Evolutionary conservation across 345 rosid species (phyloP).

Genomic region (Rhodamnia argentea): DNA sequence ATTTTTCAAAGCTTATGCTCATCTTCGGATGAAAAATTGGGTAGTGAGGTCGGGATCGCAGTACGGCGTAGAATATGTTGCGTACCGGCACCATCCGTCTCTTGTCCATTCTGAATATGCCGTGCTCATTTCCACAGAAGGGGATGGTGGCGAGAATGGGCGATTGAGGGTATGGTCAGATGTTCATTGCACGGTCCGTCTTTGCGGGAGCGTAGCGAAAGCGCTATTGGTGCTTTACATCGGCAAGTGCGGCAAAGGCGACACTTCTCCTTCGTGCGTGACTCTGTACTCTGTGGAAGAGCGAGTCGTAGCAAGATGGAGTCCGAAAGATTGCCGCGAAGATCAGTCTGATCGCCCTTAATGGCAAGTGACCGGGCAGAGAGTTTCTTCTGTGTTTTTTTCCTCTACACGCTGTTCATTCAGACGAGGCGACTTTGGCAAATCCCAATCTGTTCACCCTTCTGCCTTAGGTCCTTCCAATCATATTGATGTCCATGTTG

Average conservation of each 20-base stretch:
- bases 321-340: constrained; percentile 53
- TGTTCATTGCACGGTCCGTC: constrained; percentile 44
- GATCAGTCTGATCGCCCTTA: constrained; percentile 12
- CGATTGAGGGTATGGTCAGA: constrained; percentile 69
- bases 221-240: constrained; percentile 42
- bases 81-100: constrained; percentile 74
- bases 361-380: not conserved
- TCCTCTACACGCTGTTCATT: not conserved
- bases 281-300: constrained; percentile 43
- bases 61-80: constrained; percentile 77
- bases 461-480: too few species aligned
- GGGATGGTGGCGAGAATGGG: constrained; percentile 17
- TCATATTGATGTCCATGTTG: too few species aligned
- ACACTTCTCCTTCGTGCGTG: constrained; percentile 24
- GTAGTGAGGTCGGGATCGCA: constrained; percentile 59
- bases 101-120: constrained; percentile 87
- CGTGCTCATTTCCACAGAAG: constrained; percentile 40
- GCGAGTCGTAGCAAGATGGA: constrained; percentile 51
- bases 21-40: constrained; percentile 68
- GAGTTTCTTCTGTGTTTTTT: not conserved
- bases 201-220: constrained; percentile 79
- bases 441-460: too few species aligned
- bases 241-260: constrained; percentile 20
- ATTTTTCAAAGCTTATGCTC: constrained; percentile 63
- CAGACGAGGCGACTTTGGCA: too few species aligned